Percentiles rank a stretch among this genome's conserved stretches.
Evolutionary conservation across 2,329 filamentous ascomycete species (phyloP).

Genomic region (Escovopsis weberi): DNA sequence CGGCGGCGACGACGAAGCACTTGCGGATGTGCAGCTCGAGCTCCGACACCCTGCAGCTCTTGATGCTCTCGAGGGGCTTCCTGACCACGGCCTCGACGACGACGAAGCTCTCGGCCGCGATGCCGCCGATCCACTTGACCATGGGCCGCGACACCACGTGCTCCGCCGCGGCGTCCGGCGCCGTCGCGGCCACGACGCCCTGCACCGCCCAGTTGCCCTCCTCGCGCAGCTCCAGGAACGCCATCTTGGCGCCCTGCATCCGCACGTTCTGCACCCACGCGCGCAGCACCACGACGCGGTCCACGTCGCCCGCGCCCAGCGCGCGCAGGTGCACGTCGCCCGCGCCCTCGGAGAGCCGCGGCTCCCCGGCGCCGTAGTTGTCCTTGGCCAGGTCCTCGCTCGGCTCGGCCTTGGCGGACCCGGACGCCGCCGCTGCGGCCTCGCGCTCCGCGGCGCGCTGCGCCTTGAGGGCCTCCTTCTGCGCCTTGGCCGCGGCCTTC

Average conservation of each 20-base stretch:
- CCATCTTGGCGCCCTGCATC: constrained; percentile 51
- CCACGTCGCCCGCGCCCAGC: constrained; percentile 49
- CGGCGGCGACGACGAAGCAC: constrained; percentile 60
- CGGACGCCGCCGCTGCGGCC: constrained; percentile 53
- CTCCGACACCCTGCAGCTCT: constrained; percentile 66
- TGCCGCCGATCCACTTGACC: constrained; percentile 74
- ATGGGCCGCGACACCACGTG: constrained; percentile 60
- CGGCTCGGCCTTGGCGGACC: constrained; percentile 49
- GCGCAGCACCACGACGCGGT: constrained; percentile 59
- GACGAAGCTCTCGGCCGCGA: constrained; percentile 72
- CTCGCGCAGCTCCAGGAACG: constrained; percentile 68
- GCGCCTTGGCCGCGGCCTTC: constrained; percentile 74
- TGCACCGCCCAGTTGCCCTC: constrained; percentile 61
- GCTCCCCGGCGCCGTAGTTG: constrained; percentile 62
- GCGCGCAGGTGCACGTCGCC: constrained; percentile 45
- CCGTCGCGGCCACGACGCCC: constrained; percentile 51
- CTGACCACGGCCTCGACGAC: constrained; percentile 67
- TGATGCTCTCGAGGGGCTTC: constrained; percentile 74
- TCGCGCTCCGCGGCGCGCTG: constrained; percentile 58
- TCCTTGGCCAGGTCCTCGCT: constrained; percentile 57
- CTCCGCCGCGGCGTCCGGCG: constrained; percentile 39
- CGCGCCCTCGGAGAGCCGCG: constrained; percentile 41
- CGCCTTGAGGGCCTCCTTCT: constrained; percentile 75
- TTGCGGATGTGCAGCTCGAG: constrained; percentile 82
- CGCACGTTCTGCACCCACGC: constrained; percentile 70